Percentiles rank a stretch among this genome's conserved stretches.
These are phyloP conservation scores for Gentiana dahurica DNA, from an alignment of 257 asterid species.

Conservation along the genomic window DNA sequence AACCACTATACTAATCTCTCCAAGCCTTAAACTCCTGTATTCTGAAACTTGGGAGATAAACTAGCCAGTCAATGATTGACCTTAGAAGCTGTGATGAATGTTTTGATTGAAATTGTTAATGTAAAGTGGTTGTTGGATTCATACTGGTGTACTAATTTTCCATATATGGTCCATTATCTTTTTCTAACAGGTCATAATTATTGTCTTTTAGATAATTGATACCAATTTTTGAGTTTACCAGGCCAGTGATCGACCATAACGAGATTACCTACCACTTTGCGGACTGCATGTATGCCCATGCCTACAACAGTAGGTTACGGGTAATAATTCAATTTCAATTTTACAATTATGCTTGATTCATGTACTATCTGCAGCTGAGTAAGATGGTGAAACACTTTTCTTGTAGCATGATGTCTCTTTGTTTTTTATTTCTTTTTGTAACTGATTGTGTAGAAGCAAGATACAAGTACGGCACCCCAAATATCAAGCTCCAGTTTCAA, in stretches of 20 bases:
- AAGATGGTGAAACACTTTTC: neutral
- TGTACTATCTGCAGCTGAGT: neutral
- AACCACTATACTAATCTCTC: too few relatives aligned
- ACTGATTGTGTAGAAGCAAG: conserved; percentile 32
- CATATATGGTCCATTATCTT: too few relatives aligned
- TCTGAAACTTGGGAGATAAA: too few relatives aligned
- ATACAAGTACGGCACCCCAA: conserved; percentile 28
- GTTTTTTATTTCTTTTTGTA: conserved; percentile 35
- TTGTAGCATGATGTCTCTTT: conserved; percentile 4
- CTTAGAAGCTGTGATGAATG: too few relatives aligned
- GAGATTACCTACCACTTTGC: conserved; percentile 84
- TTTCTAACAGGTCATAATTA: too few relatives aligned
- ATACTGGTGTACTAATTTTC: too few relatives aligned
- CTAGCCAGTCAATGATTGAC: too few relatives aligned
- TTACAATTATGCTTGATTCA: neutral
- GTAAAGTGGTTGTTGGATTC: too few relatives aligned
- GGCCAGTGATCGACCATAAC: conserved; percentile 69
- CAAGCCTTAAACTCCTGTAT: too few relatives aligned
- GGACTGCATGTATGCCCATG: conserved; percentile 70
- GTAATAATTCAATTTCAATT: conserved; percentile 25
- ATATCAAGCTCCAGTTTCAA: conserved; percentile 36
- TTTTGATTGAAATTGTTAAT: too few relatives aligned
- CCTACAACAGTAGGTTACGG: conserved; percentile 59
- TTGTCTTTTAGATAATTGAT: too few relatives aligned
- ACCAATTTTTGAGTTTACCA: conserved; percentile 15